A percentile compares a stretch with the other conserved stretches of the same genome.
phyloP scores from a whole-genome alignment of 345 rosid genomes.

The Raphanus sativus region DNA sequence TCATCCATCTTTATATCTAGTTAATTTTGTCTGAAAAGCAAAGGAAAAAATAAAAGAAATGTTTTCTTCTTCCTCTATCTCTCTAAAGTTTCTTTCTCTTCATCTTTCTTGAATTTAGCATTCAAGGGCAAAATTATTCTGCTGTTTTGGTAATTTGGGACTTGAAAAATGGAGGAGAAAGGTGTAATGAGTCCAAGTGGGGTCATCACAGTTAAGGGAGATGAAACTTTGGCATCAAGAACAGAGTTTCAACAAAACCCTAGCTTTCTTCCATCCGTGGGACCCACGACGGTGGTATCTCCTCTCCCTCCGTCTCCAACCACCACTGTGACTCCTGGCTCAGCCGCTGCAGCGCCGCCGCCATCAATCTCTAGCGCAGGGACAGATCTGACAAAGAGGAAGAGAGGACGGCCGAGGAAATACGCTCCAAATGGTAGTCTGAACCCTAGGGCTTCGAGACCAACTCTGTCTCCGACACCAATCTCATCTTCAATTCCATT shows the following conservation, averaged over 20 bases:
- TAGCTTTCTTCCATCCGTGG: conserved; percentile 33
- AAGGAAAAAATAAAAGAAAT: neutral
- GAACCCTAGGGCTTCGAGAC: conserved; percentile 30
- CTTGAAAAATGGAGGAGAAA: conserved; percentile 61
- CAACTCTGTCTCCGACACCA: conserved; percentile 86
- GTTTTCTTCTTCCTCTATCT: conserved; percentile 18
- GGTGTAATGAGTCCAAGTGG: conserved; percentile 51
- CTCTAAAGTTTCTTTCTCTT: conserved; percentile 35
- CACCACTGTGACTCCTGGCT: conserved; percentile 22
- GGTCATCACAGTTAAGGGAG: conserved; percentile 44
- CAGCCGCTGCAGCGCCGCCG: conserved; percentile 7
- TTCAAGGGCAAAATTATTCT: conserved; percentile 1
- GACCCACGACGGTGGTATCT: conserved; percentile 29
- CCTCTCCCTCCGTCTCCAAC: neutral
- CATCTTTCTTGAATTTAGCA: conserved; percentile 23
- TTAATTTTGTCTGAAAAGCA: conserved; percentile 8
- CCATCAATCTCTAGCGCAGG: conserved; percentile 25
- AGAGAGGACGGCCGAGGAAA: conserved; percentile 93
- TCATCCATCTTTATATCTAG: neutral
- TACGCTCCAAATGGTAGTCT: conserved; percentile 67
- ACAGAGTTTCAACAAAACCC: conserved; percentile 51
- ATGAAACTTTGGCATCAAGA: conserved; percentile 57
- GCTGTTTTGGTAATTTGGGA: conserved; percentile 10
- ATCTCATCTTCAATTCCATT: conserved; percentile 84
- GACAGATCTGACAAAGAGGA: conserved; percentile 60